phyloP scores from a whole-genome alignment of 495 filamentous ascomycete species.

The Lasiosphaeriaceae sp. region DNA sequence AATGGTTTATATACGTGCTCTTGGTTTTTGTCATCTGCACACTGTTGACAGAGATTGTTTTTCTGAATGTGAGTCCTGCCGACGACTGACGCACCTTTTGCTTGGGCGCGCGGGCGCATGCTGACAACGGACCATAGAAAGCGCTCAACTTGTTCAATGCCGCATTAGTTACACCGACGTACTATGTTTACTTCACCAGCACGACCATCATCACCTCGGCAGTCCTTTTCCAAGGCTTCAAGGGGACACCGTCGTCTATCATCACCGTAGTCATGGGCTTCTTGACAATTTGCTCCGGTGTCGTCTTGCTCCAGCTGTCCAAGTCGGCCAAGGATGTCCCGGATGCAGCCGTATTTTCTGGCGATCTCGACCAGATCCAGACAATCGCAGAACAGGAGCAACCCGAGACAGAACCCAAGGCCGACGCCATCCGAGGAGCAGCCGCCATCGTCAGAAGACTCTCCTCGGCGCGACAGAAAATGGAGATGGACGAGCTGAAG shows the following conservation, averaged over 20 bases:
- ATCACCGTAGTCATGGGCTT: slow-evolving; percentile 91
- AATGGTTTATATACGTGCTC: slow-evolving; percentile 94
- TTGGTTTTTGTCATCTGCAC: slow-evolving; percentile 87
- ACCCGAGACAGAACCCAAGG: slow-evolving; percentile 91
- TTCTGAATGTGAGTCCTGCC: slow-evolving; percentile 74
- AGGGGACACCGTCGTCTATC: slow-evolving; percentile 75
- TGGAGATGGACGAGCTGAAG: slow-evolving; percentile 76
- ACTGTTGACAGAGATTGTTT: slow-evolving; percentile 89
- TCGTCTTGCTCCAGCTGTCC: slow-evolving; percentile 95
- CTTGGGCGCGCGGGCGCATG: background rate
- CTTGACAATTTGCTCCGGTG: slow-evolving; percentile 88
- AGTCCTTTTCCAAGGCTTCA: slow-evolving; percentile 91
- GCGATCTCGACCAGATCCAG: slow-evolving; percentile 90
- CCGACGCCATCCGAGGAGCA: slow-evolving; percentile 89
- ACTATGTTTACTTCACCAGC: slow-evolving; percentile 97
- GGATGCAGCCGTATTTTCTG: slow-evolving; percentile 86
- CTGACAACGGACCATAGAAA: slow-evolving; percentile 68
- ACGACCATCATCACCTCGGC: slow-evolving; percentile 92
- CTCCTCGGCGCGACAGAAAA: slow-evolving; percentile 69
- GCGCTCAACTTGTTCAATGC: slow-evolving; percentile 97
- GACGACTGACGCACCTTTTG: background rate
- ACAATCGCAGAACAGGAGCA: slow-evolving; percentile 93
- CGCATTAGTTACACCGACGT: slow-evolving; percentile 93
- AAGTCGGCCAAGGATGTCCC: slow-evolving; percentile 98
- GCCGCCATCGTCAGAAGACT: slow-evolving; percentile 86